phyloP scores from a whole-genome alignment of 176 grass and related monocot genomes.

The Avena sativa region DNA sequence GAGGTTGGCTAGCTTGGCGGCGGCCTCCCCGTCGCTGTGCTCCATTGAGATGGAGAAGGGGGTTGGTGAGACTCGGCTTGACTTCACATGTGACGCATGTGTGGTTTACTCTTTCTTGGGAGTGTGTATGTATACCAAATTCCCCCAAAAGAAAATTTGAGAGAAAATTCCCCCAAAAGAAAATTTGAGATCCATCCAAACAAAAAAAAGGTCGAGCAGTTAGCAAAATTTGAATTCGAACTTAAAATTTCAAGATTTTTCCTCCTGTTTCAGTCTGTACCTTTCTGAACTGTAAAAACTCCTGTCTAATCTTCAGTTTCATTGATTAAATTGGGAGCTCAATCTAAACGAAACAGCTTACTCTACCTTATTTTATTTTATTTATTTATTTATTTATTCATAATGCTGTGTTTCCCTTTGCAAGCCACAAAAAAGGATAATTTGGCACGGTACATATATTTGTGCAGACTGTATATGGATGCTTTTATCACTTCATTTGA shows the following conservation, averaged over 20 bases:
- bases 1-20: slow-evolving; percentile 11
- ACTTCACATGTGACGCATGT: neutral
- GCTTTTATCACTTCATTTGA: neutral
- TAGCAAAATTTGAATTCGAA: neutral
- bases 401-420: neutral
- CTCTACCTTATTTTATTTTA: neutral
- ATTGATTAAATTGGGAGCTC: neutral
- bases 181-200: neutral
- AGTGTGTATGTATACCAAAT: neutral
- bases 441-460: neutral
- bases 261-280: neutral
- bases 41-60: slow-evolving; percentile 34
- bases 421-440: neutral
- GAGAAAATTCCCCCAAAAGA: too few relatives aligned
- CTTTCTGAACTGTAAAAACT: neutral
- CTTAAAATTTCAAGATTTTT: neutral
- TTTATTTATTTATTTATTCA: neutral
- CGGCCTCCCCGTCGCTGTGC: neutral
- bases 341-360: neutral
- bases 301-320: neutral
- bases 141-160: neutral
- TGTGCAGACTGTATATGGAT: neutral
- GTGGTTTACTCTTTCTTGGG: neutral
- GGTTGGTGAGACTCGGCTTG: neutral
- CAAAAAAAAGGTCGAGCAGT: neutral